A percentile compares a stretch with the other conserved stretches of the same genome.
phyloP scores from a whole-genome alignment of 1,139 yeast genomes.

The Magnusiomyces paraingens region DNA sequence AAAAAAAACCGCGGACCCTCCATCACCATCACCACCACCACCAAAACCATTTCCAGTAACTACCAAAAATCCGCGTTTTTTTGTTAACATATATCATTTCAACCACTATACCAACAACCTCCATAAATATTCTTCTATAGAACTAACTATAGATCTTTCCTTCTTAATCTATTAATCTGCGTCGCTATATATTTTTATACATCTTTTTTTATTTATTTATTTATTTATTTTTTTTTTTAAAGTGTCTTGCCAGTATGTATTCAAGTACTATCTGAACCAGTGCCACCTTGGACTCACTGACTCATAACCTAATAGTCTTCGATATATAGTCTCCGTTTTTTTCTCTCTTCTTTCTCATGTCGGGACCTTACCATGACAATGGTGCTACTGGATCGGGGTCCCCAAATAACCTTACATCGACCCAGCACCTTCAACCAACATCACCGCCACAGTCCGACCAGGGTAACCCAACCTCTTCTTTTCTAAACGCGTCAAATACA shows the following conservation, averaged over 20 bases:
- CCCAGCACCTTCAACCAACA: not conserved
- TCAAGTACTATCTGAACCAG: not conserved
- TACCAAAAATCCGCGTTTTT: too few species aligned
- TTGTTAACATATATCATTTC: too few species aligned
- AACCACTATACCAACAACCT: too few species aligned
- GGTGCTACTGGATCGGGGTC: not conserved
- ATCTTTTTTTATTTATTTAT: not conserved
- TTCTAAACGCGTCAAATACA: not conserved
- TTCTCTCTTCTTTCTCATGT: constrained; percentile 1
- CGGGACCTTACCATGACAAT: constrained; percentile 3
- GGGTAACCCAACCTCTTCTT: not conserved
- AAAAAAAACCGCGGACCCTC: too few species aligned
- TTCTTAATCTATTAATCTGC: not conserved
- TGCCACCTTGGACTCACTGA: not conserved
- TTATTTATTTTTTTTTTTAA: not conserved
- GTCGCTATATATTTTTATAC: not conserved
- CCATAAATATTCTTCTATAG: too few species aligned
- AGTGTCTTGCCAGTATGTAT: not conserved
- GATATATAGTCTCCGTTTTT: not conserved
- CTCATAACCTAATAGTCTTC: not conserved
- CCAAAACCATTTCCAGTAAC: too few species aligned
- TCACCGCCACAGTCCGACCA: not conserved
- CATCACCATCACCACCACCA: too few species aligned
- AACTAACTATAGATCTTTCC: not conserved
- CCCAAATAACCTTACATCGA: not conserved